Percentiles rank a stretch among this genome's conserved stretches.
Evolutionary conservation across 192 early-diverging fungal genomes (phyloP).

Genomic region (Chytriomyces sp.): DNA sequence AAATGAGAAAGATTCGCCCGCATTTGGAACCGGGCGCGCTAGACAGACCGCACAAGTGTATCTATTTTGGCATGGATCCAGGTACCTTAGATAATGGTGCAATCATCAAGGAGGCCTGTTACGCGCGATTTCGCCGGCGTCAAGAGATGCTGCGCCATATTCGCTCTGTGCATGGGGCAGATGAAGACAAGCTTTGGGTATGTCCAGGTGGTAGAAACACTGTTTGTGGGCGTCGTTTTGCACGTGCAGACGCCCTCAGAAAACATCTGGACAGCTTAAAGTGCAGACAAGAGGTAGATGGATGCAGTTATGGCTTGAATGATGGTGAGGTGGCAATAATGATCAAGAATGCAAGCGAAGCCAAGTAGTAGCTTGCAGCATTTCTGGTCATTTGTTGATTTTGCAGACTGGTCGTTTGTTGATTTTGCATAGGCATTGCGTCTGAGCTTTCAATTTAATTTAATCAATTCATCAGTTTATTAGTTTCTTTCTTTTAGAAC

Average conservation of each 20-base stretch:
- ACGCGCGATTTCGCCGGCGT: conserved; percentile 15
- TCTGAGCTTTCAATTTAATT: too few relatives aligned
- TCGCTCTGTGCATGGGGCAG: conserved; percentile 18
- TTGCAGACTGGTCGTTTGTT: too few relatives aligned
- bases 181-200: neutral
- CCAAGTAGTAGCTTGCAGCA: too few relatives aligned
- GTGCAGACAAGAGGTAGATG: neutral
- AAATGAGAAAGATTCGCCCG: neutral
- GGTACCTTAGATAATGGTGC: neutral
- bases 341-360: too few relatives aligned
- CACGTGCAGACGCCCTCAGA: conserved; percentile 17
- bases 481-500: too few relatives aligned
- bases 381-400: too few relatives aligned
- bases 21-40: conserved; percentile 1
- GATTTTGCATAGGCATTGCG: too few relatives aligned
- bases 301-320: neutral
- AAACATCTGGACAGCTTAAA: conserved; percentile 9
- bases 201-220: neutral
- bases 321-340: neutral
- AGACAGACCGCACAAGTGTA: conserved; percentile 6
- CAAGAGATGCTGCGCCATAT: conserved; percentile 22
- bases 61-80: neutral
- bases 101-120: neutral
- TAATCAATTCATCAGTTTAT: too few relatives aligned
- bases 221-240: conserved; percentile 5